Evolutionary conservation across 441 rosid genomes (phyloP), one percentile per base, ranked within the genome.

Genomic region (Sinapis alba): DNA sequence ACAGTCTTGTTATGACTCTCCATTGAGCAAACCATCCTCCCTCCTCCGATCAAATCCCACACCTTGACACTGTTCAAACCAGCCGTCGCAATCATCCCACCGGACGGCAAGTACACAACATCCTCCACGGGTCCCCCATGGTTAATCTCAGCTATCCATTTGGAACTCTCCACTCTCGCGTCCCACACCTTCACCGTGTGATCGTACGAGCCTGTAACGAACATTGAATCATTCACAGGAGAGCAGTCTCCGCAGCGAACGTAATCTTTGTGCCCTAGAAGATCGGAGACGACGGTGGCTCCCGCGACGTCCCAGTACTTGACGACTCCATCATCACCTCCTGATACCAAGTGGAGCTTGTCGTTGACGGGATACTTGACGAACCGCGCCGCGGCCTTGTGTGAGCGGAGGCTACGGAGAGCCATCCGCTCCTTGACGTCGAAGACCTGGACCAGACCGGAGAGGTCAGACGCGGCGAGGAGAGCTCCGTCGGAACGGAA

Each of bases 1-100:
- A 94, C 95, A 1, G 98, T 94, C 88, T 91, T 91, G 86, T 91
- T 94, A 64, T 94, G 98, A 71, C 89, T 90, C 78, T 91, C 97
- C 91, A 95, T 87, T 0, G 96, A 86, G 73, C 84, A 80, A 53
- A 90, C 87, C 94, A 91, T 34, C 81, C 75, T 91, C 62, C 98
- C 98, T 21, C 98, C 99, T 18, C 87, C 94, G 36, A 91, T 80
- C 77, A 95, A 77, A 78, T 95, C 99, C 99, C 99, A 95, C 2
- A 95, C 80, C 84, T 91, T 95, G 76, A 95, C 93, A 20, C 76
- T 82, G 69, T 91, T 89, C 41, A 90, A 92, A 18, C 99, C 99
- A 0, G 96, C 97, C 0, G 97, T 95, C 0, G 94, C n/a, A 16
- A 92, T 60, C 86, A 92, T 75, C 28, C 96, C 96, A 18, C 99